These are phyloP conservation scores for Magnaporthales sp. DNA, from an alignment of 2,329 filamentous ascomycete genomes.

Conservation along the genomic window DNA sequence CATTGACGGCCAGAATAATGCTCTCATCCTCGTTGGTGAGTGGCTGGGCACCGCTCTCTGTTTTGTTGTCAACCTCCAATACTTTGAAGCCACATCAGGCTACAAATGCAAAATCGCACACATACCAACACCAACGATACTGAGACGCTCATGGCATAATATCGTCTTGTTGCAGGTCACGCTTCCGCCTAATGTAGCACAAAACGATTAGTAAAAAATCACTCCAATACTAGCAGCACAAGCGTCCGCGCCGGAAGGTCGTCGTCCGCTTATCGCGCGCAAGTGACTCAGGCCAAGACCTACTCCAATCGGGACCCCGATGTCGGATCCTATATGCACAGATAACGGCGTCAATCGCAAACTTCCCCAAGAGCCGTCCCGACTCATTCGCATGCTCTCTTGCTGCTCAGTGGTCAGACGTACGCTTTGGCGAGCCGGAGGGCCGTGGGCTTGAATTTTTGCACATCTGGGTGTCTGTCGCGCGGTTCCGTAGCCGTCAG, in stretches of 20 bases:
- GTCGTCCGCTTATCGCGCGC: slow-evolving; percentile 4
- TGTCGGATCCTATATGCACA: slow-evolving; percentile 65
- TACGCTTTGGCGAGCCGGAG: slow-evolving; percentile 91
- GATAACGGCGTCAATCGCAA: slow-evolving; percentile 27
- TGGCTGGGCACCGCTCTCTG: slow-evolving; percentile 92
- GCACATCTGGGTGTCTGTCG: slow-evolving; percentile 76
- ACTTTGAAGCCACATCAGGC: slow-evolving; percentile 9
- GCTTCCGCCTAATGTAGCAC: slow-evolving; percentile 61
- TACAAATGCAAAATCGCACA: slow-evolving; percentile 13
- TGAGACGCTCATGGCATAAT: slow-evolving; percentile 93
- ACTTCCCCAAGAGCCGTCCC: slow-evolving; percentile 7
- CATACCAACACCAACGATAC: slow-evolving; percentile 92
- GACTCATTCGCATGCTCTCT: neutral
- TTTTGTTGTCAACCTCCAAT: slow-evolving; percentile 15
- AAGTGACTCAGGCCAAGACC: slow-evolving; percentile 26
- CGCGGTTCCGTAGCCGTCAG: neutral
- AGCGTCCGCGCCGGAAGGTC: neutral
- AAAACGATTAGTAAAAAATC: slow-evolving; percentile 14
- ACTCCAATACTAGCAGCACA: slow-evolving; percentile 15
- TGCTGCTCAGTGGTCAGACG: slow-evolving; percentile 29
- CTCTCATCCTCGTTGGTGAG: slow-evolving; percentile 84
- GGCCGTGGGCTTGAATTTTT: slow-evolving; percentile 92
- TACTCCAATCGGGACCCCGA: slow-evolving; percentile 98
- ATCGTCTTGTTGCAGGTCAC: slow-evolving; percentile 87
- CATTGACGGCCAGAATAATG: slow-evolving; percentile 92